Evolutionary conservation across 495 filamentous ascomycete genomes (phyloP), one percentile per base, ranked within the genome.

Genomic region (Penicillium salamii): DNA sequence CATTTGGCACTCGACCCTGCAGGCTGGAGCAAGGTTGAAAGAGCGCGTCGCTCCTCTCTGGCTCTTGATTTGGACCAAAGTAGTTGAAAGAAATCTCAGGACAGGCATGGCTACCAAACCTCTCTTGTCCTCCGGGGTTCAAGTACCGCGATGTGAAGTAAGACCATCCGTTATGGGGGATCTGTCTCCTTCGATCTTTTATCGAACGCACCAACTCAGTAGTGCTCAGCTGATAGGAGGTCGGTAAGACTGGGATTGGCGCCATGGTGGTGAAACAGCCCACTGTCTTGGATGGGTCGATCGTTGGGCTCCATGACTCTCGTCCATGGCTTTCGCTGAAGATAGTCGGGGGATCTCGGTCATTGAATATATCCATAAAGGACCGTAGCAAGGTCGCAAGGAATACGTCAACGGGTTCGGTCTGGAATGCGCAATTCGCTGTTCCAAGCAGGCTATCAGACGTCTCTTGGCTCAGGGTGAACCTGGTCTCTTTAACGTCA

Each of bases 211-310:
- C 23, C 8, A 26, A 8, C 23, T 26, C 8, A 8, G 8, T 26
- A 26, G 8, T 26, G 23, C 8, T 26, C 23, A 4, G 3, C 8
- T 26, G 23, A 26, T 8, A 3, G 23, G 8, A 26, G 3, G 3
- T 26, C 8, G 23, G 23, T 26, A 8, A 8, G 3, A 8, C 8
- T 26, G 23, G 4, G 8, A 26, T 26, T 26, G 23, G 23, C 8
- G 4, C 8, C 23, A 26, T 26, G 23, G 69, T 67, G 12, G 74
- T 78, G 52, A 80, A 80, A 75, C 77, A 80, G 4, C 77, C 77
- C 15, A 79, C 65, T 11, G 76, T 78, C 14, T 59, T 54, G 5
- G 74, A 72, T 20, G 78, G 36, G 55, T 79, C 74, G 33, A 77
- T 57, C 12, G 40, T 36, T n/a, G 36, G 5, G 24, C 68, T 63